A percentile compares a stretch with the other conserved stretches of the same genome.
Evolutionary conservation across 768 basidiomycete genomes (phyloP).

Genomic region (Boletus edulis): DNA sequence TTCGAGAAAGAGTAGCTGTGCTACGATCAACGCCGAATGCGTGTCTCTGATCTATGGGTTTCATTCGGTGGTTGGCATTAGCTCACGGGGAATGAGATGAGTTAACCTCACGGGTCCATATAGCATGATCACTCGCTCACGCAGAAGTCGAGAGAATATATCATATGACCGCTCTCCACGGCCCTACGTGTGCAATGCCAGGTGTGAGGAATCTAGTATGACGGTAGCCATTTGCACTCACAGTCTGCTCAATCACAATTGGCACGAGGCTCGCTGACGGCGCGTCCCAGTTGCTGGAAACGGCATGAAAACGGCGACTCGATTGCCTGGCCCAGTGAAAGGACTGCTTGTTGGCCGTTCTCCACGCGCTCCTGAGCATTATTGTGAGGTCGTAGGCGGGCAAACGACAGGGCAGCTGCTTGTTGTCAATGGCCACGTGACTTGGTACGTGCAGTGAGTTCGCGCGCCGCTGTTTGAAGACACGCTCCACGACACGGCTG

Average conservation of each 20-base stretch:
- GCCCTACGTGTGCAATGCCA: slow-evolving; percentile 44
- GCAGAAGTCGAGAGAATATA: slow-evolving; percentile 89
- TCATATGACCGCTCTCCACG: slow-evolving; percentile 91
- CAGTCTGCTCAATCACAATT: slow-evolving; percentile 92
- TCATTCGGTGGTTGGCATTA: slow-evolving; percentile 12
- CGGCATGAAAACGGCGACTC: slow-evolving; percentile 52
- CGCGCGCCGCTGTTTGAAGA: slow-evolving; percentile 11
- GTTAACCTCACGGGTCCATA: slow-evolving; percentile 74
- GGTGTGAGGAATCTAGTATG: slow-evolving; percentile 12
- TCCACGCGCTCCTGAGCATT: slow-evolving; percentile 32
- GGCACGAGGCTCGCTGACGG: slow-evolving; percentile 73
- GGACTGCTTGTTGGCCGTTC: slow-evolving; percentile 17
- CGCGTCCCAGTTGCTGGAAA: slow-evolving; percentile 43
- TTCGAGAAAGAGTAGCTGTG: slow-evolving; percentile 93
- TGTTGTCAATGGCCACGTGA: slow-evolving; percentile 26
- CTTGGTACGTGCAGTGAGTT: slow-evolving; percentile 12
- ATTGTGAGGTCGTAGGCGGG: slow-evolving; percentile 19
- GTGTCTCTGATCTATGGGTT: slow-evolving; percentile 75
- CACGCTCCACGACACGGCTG: slow-evolving; percentile 1
- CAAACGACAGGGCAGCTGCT: neutral
- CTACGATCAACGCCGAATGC: slow-evolving; percentile 85
- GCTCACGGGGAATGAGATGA: slow-evolving; percentile 3
- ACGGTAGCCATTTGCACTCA: slow-evolving; percentile 32
- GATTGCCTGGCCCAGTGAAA: slow-evolving; percentile 10
- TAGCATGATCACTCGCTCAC: slow-evolving; percentile 94